Evolutionary conservation across 352 stramenopile species (phyloP).

Genomic region (Elongisporangium anandrum): DNA sequence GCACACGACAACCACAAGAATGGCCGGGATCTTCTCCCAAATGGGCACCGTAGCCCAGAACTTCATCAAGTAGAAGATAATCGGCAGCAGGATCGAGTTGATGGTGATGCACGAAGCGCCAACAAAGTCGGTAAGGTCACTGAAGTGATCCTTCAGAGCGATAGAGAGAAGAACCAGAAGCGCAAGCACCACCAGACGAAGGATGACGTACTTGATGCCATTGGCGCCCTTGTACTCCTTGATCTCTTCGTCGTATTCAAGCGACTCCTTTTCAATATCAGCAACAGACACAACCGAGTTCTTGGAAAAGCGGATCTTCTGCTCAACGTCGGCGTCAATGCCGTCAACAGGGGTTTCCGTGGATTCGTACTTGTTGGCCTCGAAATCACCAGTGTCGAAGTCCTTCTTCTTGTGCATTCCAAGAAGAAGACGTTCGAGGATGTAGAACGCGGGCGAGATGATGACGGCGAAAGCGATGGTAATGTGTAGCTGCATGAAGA

Average conservation of each 20-base stretch:
- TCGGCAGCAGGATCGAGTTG: conserved; percentile 30
- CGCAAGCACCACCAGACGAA: conserved; percentile 25
- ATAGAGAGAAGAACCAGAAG: conserved; percentile 22
- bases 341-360: conserved; percentile 17
- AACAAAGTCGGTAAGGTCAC: conserved; percentile 33
- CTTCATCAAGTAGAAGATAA: conserved; percentile 36
- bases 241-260: conserved; percentile 13
- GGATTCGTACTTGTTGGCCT: conserved; percentile 20
- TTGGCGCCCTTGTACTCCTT: conserved; percentile 23
- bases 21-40: conserved; percentile 25
- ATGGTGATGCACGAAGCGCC: conserved; percentile 26
- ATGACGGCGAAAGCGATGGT: conserved; percentile 37
- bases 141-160: conserved; percentile 24
- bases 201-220: conserved; percentile 18
- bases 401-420: conserved; percentile 31
- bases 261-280: conserved; percentile 20
- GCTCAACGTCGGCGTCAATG: conserved; percentile 9
- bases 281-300: conserved; percentile 38
- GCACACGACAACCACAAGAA: conserved; percentile 19
- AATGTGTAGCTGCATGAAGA: conserved; percentile 50
- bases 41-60: conserved; percentile 25
- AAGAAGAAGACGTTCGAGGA: conserved; percentile 23
- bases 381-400: conserved; percentile 5
- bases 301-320: conserved; percentile 20
- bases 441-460: conserved; percentile 33